Conservation (phyloP, 805 yeast species). For the Spathaspora girioi region DNA sequence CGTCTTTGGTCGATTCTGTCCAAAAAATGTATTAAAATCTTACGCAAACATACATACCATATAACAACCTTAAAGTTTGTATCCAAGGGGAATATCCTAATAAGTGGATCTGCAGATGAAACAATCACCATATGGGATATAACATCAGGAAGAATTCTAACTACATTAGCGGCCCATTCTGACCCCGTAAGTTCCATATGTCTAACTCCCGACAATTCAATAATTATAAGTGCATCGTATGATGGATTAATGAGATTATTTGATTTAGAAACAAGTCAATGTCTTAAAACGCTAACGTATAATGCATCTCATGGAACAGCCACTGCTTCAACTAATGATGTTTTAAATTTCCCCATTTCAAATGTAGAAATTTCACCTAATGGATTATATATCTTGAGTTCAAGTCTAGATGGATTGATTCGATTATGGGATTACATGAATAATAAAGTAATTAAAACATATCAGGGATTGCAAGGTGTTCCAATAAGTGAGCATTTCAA, state of each 20-base stretch:
- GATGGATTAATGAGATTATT: conserved; percentile 91
- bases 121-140: conserved; percentile 90
- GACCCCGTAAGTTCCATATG: conserved; percentile 82
- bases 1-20: conserved; percentile 60
- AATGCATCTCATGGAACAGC: conserved; percentile 58
- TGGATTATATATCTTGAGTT: conserved; percentile 71
- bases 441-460: conserved; percentile 77
- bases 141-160: conserved; percentile 60
- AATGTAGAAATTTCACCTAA: conserved; percentile 74
- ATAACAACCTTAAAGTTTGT: conserved; percentile 71
- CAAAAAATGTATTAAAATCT: conserved; percentile 46
- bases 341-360: conserved; percentile 65
- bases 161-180: conserved; percentile 86
- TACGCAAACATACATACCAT: conserved; percentile 82
- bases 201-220: conserved; percentile 72
- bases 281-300: conserved; percentile 83
- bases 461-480: conserved; percentile 26
- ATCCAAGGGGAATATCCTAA: conserved; percentile 69
- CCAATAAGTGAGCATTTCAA: conserved; percentile 50
- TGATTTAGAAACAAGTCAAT: conserved; percentile 86
- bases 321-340: conserved; percentile 53
- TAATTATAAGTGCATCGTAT: conserved; percentile 80
- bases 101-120: conserved; percentile 87
- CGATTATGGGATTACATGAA: conserved; percentile 85
- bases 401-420: conserved; percentile 75